Conservation (phyloP, 2,329 filamentous ascomycete genomes). For the Sphaerulina musiva region DNA sequence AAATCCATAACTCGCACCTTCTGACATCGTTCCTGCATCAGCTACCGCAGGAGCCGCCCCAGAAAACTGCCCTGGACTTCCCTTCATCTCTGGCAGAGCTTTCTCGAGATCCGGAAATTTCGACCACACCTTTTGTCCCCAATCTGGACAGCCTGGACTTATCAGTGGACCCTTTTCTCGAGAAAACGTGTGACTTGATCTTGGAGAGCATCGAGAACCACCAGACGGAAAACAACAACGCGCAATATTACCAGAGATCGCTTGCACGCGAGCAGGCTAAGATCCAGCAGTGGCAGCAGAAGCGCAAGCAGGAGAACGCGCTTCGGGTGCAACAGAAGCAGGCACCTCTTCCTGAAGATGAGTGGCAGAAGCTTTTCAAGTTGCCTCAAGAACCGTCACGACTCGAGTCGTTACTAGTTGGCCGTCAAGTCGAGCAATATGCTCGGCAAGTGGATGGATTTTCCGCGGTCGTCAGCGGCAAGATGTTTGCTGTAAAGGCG, state of each 20-base stretch:
- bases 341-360: conserved; percentile 81
- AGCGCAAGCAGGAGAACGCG: conserved; percentile 93
- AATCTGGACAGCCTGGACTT: conserved; percentile 87
- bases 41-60: conserved; percentile 62
- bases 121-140: conserved; percentile 64
- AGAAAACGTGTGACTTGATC: conserved; percentile 95
- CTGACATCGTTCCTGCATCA: conserved; percentile 94
- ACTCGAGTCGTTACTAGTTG: conserved; percentile 89
- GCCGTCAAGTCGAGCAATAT: conserved; percentile 95
- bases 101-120: conserved; percentile 55
- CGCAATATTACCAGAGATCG: conserved; percentile 93
- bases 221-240: conserved; percentile 98
- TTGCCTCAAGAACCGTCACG: conserved; percentile 89
- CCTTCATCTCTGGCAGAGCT: conserved; percentile 75
- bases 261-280: conserved; percentile 90
- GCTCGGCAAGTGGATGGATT: conserved; percentile 95
- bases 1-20: conserved; percentile 94
- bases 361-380: conserved; percentile 98
- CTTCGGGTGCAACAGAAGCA: conserved; percentile 82
- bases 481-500: conserved; percentile 94
- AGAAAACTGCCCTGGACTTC: conserved; percentile 58
- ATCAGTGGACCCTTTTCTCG: conserved; percentile 92
- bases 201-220: conserved; percentile 96
- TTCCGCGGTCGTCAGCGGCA: conserved; percentile 80
- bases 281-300: conserved; percentile 92